A percentile compares a stretch with the other conserved stretches of the same genome.
phyloP scores from a whole-genome alignment of 2,329 filamentous ascomycete species.

The Monosporascus sp. region DNA sequence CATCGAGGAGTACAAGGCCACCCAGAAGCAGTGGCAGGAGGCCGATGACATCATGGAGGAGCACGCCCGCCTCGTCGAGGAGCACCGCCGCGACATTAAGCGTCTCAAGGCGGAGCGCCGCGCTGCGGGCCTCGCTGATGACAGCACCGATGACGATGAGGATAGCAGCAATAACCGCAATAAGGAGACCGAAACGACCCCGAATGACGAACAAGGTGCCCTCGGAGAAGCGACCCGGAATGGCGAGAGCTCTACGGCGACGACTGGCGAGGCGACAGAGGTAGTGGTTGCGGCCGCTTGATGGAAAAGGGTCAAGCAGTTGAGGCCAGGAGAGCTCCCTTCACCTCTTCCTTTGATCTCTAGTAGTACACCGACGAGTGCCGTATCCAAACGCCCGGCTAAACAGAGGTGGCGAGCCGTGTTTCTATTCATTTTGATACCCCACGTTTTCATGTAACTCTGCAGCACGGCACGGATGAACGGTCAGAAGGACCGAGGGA shows the following conservation, averaged over 20 bases:
- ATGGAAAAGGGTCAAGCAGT: neutral
- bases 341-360: too few relatives aligned
- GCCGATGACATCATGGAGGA: constrained; percentile 53
- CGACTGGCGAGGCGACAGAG: constrained; percentile 2
- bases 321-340: too few relatives aligned
- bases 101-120: constrained; percentile 36
- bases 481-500: too few relatives aligned
- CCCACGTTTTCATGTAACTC: too few relatives aligned
- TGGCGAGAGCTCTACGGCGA: constrained; percentile 9
- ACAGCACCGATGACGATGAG: constrained; percentile 32
- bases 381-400: too few relatives aligned
- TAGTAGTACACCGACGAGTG: too few relatives aligned
- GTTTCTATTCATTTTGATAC: too few relatives aligned
- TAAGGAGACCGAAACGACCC: neutral
- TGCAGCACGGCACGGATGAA: too few relatives aligned
- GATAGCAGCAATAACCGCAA: constrained; percentile 43
- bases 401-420: too few relatives aligned
- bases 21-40: constrained; percentile 41
- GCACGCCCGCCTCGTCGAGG: constrained; percentile 34
- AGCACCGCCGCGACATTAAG: constrained; percentile 41
- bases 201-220: neutral
- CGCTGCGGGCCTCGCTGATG: constrained; percentile 26
- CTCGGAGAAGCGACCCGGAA: constrained; percentile 38
- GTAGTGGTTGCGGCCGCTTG: neutral
- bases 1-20: constrained; percentile 53